Conservation (phyloP, 345 rosid species). For the Acer yangbiense region DNA sequence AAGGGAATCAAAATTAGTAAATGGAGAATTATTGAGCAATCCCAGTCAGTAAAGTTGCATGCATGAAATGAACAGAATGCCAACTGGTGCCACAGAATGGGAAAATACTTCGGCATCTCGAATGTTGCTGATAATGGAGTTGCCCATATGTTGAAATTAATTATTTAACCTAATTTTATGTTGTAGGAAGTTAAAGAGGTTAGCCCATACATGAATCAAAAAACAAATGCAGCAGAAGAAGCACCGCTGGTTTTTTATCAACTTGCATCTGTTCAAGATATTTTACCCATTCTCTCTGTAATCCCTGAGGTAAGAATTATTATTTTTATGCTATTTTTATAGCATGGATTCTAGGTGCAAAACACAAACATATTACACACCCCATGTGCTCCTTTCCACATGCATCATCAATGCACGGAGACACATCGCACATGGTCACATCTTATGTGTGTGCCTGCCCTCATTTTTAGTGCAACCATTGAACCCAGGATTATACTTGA, state of each 20-base stretch:
- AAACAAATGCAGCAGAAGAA: conserved; percentile 34
- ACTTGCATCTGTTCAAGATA: conserved; percentile 61
- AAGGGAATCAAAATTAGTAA: not conserved
- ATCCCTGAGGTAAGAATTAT: conserved; percentile 63
- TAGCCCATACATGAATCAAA: conserved; percentile 32
- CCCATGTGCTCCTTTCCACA: not conserved
- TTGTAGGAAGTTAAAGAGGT: conserved; percentile 47
- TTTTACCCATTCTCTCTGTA: conserved; percentile 66
- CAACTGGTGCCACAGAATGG: not conserved
- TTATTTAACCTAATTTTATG: conserved; percentile 6
- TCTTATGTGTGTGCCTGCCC: not conserved
- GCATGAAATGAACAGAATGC: conserved; percentile 1
- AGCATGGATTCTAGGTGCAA: not conserved
- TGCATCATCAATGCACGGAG: not conserved
- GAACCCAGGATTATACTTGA: not conserved
- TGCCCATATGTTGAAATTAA: not conserved
- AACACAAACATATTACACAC: not conserved
- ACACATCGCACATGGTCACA: not conserved
- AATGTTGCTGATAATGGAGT: not conserved
- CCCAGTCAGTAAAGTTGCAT: not conserved
- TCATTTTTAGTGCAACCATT: not conserved
- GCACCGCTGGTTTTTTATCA: conserved; percentile 42
- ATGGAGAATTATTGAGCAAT: not conserved
- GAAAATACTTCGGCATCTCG: not conserved
- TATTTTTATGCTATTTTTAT: not conserved